Evolutionary conservation across 2,329 filamentous ascomycete species (phyloP).

Genomic region (Hypoxylon sp.): DNA sequence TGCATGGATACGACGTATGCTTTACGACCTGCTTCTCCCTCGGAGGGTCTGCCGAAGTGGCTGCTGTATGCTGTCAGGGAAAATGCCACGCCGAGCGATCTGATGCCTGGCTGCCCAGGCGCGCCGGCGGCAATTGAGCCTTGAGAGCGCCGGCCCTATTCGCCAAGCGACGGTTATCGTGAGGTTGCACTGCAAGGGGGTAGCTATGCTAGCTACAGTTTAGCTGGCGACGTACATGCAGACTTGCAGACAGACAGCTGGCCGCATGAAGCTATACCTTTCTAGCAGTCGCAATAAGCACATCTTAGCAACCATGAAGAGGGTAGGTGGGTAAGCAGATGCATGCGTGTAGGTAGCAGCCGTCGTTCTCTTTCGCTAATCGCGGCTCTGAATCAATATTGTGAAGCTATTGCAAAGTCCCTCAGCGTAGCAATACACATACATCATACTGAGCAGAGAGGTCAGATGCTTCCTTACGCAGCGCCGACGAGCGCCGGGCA

Average conservation of each 20-base stretch:
- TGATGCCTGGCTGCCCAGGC: conserved; percentile 7
- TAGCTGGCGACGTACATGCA: no score
- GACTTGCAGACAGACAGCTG: no score
- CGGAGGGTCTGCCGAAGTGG: conserved; percentile 21
- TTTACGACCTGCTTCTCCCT: background rate
- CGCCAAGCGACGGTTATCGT: conserved; percentile 9
- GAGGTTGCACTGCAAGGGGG: conserved; percentile 5
- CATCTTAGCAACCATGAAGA: background rate
- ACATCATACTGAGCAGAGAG: no score
- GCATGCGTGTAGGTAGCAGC: background rate
- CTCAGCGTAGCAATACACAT: background rate
- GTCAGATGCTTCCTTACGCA: no score
- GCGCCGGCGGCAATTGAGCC: background rate
- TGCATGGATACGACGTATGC: conserved; percentile 6
- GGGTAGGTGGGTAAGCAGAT: background rate
- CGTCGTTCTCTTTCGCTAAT: no score
- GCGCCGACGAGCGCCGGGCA: background rate
- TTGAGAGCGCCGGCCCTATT: background rate
- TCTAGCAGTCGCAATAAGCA: background rate
- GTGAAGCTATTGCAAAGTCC: background rate
- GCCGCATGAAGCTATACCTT: background rate
- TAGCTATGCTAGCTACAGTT: background rate
- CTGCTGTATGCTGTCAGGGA: no score
- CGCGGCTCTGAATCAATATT: no score
- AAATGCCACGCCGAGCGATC: no score